Base-by-base conservation (phyloP, 2,329 filamentous ascomycete genomes). In the Albifimbria verrucaria region DNA sequence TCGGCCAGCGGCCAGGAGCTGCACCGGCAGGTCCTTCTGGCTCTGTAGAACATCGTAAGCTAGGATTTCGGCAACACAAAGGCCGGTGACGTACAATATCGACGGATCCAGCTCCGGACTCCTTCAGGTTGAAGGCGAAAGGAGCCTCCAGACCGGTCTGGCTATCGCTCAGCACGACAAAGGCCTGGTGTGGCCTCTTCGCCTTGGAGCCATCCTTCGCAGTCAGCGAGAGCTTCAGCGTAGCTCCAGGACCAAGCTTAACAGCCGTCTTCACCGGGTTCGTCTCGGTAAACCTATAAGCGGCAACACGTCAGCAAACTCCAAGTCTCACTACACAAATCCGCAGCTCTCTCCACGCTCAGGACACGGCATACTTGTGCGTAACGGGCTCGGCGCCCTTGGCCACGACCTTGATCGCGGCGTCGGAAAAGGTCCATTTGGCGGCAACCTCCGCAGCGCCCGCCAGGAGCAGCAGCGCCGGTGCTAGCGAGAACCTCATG, bases 181-280 rank as follows among this genome's bases (percentile, higher is more conserved):
- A 97, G 6, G 92, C 92, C 74, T 99, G 94, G 73, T 99, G 94
- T 62, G 94, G 91, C 59, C 89, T 85, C 79, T 92, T 93, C 46
- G 83, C 81, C 62, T 85, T 87, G 72, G 86, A 85, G 67, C 83
- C 86, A 65, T 96, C 90, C 68, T 88, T 88, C 9, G 90, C 82
- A 28, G 91, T 96, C 64, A 99, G 76, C 60, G 85, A 74, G 60
- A 99, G 76, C 77, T 94, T 96, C 66, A 97, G 77, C 42, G 85
- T 85, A 67, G 95, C 92, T 51, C 82, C 70, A 51, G 79, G 72
- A 57, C 85, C 83, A 57, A 97, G 77, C 11, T 78, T 71, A 42
- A 97, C 68, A 12, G 86, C 73, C 48, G 83, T 83, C 50, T 82
- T 73, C 57, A 92, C 77, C 18, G 85, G 80, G 9, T 80, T 76